phyloP scores from a whole-genome alignment of 2,329 filamentous ascomycete species.

The Hypoxylon sp. region DNA sequence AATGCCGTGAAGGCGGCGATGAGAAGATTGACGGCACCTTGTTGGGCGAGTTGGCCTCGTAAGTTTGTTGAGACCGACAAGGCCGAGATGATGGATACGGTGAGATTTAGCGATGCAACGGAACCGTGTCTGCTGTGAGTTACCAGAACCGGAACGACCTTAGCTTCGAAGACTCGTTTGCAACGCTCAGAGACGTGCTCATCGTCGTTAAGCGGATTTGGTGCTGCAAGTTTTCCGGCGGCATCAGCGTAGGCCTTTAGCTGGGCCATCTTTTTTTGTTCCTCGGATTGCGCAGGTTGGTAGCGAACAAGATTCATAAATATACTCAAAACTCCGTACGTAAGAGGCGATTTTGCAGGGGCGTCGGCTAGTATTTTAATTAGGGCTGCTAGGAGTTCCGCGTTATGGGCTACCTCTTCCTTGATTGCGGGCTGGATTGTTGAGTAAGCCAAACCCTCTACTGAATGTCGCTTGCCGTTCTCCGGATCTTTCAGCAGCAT shows the following conservation, averaged over 20 bases:
- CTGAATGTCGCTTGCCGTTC: slow-evolving; percentile 70
- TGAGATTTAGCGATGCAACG: slow-evolving; percentile 72
- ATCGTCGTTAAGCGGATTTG: slow-evolving; percentile 77
- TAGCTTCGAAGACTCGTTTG: slow-evolving; percentile 78
- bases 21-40: slow-evolving; percentile 89
- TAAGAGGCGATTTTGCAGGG: slow-evolving; percentile 70
- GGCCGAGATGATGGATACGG: slow-evolving; percentile 78
- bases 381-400: slow-evolving; percentile 72
- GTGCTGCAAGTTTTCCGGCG: slow-evolving; percentile 68
- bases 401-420: slow-evolving; percentile 76
- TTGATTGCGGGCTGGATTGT: slow-evolving; percentile 87
- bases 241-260: slow-evolving; percentile 94
- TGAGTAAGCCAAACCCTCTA: slow-evolving; percentile 92
- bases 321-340: slow-evolving; percentile 87
- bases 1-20: slow-evolving; percentile 74
- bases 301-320: slow-evolving; percentile 87
- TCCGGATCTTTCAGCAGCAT: slow-evolving; percentile 69
- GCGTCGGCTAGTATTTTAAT: slow-evolving; percentile 68
- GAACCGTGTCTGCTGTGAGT: slow-evolving; percentile 78
- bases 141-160: slow-evolving; percentile 78
- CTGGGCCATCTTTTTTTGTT: slow-evolving; percentile 90
- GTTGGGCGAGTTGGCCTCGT: slow-evolving; percentile 84
- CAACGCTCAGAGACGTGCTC: slow-evolving; percentile 79
- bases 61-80: slow-evolving; percentile 77
- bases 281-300: slow-evolving; percentile 78